Percentiles rank a stretch among this genome's conserved stretches.
phyloP scores from a whole-genome alignment of 2,329 filamentous ascomycete genomes.

The Lasiodiplodia citricola region DNA sequence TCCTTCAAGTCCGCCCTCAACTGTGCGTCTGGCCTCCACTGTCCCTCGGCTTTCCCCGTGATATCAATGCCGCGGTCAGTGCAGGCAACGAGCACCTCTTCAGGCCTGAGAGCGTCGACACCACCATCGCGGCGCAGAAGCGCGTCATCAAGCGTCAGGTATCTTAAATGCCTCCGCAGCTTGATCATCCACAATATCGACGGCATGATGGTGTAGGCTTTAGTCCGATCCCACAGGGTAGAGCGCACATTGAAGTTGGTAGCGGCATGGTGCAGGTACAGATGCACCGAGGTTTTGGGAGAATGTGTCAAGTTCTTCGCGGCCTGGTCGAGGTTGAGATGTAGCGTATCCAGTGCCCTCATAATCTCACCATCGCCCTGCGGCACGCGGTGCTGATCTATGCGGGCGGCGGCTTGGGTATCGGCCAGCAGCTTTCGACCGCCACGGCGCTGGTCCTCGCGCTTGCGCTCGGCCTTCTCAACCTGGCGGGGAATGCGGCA shows the following conservation, averaged over 20 bases:
- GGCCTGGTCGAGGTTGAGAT: not conserved
- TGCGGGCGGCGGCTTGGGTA: not conserved
- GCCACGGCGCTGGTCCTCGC: slow-evolving; percentile 5
- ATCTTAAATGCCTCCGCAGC: slow-evolving; percentile 55
- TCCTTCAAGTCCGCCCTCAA: slow-evolving; percentile 43
- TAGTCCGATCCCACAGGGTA: slow-evolving; percentile 46
- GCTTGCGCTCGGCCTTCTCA: slow-evolving; percentile 7
- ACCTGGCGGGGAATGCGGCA: slow-evolving; percentile 84
- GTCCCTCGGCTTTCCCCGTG: slow-evolving; percentile 45
- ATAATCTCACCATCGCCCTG: not conserved
- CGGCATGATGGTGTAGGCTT: slow-evolving; percentile 53
- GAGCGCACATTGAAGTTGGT: slow-evolving; percentile 47
- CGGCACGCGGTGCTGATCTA: not conserved
- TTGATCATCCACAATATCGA: slow-evolving; percentile 62
- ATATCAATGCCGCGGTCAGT: slow-evolving; percentile 70
- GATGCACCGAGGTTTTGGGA: slow-evolving; percentile 28
- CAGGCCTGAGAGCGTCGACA: slow-evolving; percentile 59
- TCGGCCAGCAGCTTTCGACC: slow-evolving; percentile 9
- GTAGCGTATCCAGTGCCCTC: not conserved
- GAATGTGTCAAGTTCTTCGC: slow-evolving; percentile 32
- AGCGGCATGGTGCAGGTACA: slow-evolving; percentile 36
- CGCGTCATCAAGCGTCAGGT: slow-evolving; percentile 72
- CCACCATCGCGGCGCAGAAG: slow-evolving; percentile 70
- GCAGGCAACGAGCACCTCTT: slow-evolving; percentile 73
- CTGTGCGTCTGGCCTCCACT: not conserved